phyloP scores from a whole-genome alignment of 371 early-diverging fungal genomes.

The Caulochytrium protostelioides region DNA sequence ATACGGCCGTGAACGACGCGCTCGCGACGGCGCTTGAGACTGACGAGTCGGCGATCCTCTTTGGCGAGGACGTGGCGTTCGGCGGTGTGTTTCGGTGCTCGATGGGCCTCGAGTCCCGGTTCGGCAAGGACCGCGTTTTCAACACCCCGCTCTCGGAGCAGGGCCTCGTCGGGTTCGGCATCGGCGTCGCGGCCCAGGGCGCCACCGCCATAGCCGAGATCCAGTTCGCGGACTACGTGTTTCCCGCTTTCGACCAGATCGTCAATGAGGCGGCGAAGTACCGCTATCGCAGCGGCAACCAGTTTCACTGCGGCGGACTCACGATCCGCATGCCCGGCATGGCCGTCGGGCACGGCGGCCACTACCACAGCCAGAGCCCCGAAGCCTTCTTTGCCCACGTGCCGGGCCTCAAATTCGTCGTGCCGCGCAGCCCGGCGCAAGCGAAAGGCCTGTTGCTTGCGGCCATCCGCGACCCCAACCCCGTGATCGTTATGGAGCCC shows the following conservation, averaged over 20 bases:
- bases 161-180: slow-evolving; percentile 92
- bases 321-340: slow-evolving; percentile 80
- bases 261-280: slow-evolving; percentile 98
- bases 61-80: slow-evolving; percentile 96
- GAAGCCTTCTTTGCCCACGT: slow-evolving; percentile 92
- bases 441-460: slow-evolving; percentile 87
- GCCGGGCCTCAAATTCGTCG: slow-evolving; percentile 82
- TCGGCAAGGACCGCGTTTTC: slow-evolving; percentile 75
- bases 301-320: slow-evolving; percentile 76
- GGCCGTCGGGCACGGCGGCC: slow-evolving; percentile 94
- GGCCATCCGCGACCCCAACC: slow-evolving; percentile 81
- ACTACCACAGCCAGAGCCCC: slow-evolving; percentile 87
- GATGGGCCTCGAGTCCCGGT: slow-evolving; percentile 70
- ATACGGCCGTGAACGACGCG: slow-evolving; percentile 86
- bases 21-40: slow-evolving; percentile 65
- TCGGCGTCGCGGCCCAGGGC: slow-evolving; percentile 89
- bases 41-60: slow-evolving; percentile 78
- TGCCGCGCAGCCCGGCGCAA: slow-evolving; percentile 84
- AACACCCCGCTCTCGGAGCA: slow-evolving; percentile 93
- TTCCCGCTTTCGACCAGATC: slow-evolving; percentile 90
- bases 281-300: slow-evolving; percentile 82
- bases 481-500: slow-evolving; percentile 89
- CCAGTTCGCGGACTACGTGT: slow-evolving; percentile 95
- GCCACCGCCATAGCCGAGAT: slow-evolving; percentile 95
- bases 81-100: slow-evolving; percentile 95